phyloP scores from a whole-genome alignment of 2,329 filamentous ascomycete species.

The Verticillium alfalfae region DNA sequence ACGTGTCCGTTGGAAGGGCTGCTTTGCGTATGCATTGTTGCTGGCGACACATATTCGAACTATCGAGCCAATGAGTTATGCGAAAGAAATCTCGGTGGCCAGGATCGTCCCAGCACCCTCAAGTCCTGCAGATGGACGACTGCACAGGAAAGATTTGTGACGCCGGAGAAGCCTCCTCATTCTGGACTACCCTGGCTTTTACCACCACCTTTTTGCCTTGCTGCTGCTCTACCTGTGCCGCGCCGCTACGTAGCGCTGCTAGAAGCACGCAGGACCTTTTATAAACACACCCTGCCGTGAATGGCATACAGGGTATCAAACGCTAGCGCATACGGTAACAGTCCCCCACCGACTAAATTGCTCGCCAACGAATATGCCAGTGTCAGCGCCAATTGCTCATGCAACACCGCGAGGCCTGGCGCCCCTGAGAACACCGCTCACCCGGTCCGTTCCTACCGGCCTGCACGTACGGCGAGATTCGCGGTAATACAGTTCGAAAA shows the following conservation, averaged over 20 bases:
- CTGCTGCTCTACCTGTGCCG: not conserved
- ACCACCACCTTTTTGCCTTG: not conserved
- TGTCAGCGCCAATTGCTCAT: slow-evolving; percentile 5
- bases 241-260: not conserved
- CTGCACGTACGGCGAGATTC: slow-evolving; percentile 25
- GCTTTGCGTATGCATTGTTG: no score
- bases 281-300: not conserved
- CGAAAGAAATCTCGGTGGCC: no score
- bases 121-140: no score
- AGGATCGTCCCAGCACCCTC: no score
- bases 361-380: slow-evolving; percentile 3
- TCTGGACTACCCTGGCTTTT: not conserved
- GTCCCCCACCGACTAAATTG: slow-evolving; percentile 10
- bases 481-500: slow-evolving; percentile 17
- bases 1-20: no score
- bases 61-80: no score
- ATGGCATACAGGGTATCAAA: not conserved
- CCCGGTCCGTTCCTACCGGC: slow-evolving; percentile 35
- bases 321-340: slow-evolving; percentile 11
- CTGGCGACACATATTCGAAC: no score
- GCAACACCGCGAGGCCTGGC: not conserved
- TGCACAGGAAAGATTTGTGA: no score
- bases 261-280: not conserved
- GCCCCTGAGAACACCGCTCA: slow-evolving; percentile 19
- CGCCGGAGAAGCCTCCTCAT: not conserved